Conservation (phyloP, 257 asterid genomes). For the Solanum appendiculatum region DNA sequence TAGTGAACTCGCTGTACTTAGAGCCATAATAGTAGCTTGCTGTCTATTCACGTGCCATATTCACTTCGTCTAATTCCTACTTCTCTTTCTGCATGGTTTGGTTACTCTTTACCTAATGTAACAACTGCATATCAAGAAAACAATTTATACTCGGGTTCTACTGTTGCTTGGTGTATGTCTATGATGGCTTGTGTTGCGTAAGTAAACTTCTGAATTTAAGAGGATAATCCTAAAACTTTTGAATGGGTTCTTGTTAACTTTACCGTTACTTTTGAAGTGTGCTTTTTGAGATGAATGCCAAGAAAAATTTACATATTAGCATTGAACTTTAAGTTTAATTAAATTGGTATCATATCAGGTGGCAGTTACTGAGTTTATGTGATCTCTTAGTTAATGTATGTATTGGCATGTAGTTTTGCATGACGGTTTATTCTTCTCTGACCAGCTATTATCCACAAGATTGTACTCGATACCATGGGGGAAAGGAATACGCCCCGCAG, state of each 20-base stretch:
- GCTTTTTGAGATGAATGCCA: background rate
- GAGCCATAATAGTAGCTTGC: background rate
- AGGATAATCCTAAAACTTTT: background rate
- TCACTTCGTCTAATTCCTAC: background rate
- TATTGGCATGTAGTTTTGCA: background rate
- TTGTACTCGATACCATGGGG: conserved; percentile 39
- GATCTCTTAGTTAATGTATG: background rate
- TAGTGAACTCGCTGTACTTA: background rate
- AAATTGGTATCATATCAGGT: background rate
- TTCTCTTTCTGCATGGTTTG: background rate
- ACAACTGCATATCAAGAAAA: background rate
- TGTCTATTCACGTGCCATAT: background rate
- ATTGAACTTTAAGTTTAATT: background rate
- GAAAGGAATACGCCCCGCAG: conserved; percentile 45
- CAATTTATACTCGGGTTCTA: background rate
- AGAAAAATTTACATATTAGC: background rate
- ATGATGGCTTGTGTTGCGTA: background rate
- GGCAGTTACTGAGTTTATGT: background rate
- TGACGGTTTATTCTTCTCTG: background rate
- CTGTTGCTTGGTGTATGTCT: background rate
- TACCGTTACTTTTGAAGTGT: background rate
- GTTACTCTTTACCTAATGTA: background rate
- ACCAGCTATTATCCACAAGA: conserved; percentile 26
- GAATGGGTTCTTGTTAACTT: background rate
- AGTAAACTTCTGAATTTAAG: background rate